Evolutionary conservation across 805 yeast species (phyloP), one percentile per base, ranked within the genome.

Genomic region (Scheffersomyces ergatensis): DNA sequence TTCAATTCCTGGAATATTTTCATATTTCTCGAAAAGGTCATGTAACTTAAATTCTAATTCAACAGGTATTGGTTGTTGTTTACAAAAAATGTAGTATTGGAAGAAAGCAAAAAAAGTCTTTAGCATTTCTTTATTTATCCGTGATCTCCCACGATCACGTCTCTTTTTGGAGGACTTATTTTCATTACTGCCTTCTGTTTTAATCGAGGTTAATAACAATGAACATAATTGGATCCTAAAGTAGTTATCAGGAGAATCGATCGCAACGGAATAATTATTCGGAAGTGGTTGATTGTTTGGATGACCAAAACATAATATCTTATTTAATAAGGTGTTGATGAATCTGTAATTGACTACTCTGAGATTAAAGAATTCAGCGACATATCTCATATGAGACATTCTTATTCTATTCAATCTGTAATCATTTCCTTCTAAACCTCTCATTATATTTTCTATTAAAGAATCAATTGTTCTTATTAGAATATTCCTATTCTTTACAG

Each of bases 21-120:
- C 38, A 17, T 51, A 56, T 25, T 51, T 53, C 1, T 56, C 62
- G 47, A 72, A 76, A 25, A 74, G 62, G 24, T 69, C 76, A 17
- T 60, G 54, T n/a, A 86, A 48, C 36, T 69, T 70, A 48, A 80
- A 81, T 33, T 76, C 75, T 2, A 78, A 61, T 34, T 84, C 93
- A 45, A 72, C 66, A 0, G 95, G 89, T 13, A 85, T 39, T 1
- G 88, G 85, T 35, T 62, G 70, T 2, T 59, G 58, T 51, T 89
- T 89, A 24, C 83, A 74, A 57, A 72, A 76, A 4, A 77, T 58
- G 54, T 86, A 89, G 57, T 80, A 89, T 51, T 89, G 93, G 45
- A 88, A 81, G 48, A 79, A 82, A 20, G 70, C 70, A 42, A 83
- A 49, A 42, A 83, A 76, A 0, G 54, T 51, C 15, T 48, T 53